Base-by-base conservation (phyloP, 768 basidiomycete species). In the Lactarius sanguifluus region DNA sequence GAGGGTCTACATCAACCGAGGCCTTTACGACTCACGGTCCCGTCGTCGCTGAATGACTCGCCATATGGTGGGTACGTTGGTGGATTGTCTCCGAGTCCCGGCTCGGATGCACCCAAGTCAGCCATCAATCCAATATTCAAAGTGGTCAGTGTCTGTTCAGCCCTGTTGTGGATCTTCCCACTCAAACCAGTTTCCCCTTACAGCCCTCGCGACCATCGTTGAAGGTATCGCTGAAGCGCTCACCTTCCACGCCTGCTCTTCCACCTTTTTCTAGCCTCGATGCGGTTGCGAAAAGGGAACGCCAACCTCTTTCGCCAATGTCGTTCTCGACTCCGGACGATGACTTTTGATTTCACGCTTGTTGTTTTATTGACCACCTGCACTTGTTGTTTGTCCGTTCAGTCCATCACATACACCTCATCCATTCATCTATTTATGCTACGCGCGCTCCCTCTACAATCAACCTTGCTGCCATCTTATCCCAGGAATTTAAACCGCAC, bases 61-160 rank as follows among this genome's bases (percentile, higher is more conserved):
- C 75, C 72, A 80, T 67, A 70, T 45, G 79, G 82, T 72, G 81
- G 81, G 41, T 81, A 81, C 65, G 71, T 79, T 47, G 78, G 80
- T 69, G 83, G 83, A 57, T 83, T 85, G 72, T 85, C 88, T 20
- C 83, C 88, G 59, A 86, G 85, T 70, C 83, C 88, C 41, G 81
- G 82, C 57, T 77, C 82, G 61, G 65, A 52, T 61, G 84, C 83
- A 18, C 81, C 90, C 43, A 88, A 87, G 73, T 84, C 87, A 56
- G 83, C 81, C 40, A 90, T 92, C 73, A 92, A 94, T 76, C 90
- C 92, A 34, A 92, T 93, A 75, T 94, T 94, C 82, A 89, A 91
- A 85, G 91, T 94, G 81, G 92, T 93, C 79, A 81, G 92, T 86
- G 23, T 64, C 45, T 38, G 7, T 56, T 60, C 12, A 30, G 40